Conservation (phyloP, 768 basidiomycete species). For the Mycena filopes region DNA sequence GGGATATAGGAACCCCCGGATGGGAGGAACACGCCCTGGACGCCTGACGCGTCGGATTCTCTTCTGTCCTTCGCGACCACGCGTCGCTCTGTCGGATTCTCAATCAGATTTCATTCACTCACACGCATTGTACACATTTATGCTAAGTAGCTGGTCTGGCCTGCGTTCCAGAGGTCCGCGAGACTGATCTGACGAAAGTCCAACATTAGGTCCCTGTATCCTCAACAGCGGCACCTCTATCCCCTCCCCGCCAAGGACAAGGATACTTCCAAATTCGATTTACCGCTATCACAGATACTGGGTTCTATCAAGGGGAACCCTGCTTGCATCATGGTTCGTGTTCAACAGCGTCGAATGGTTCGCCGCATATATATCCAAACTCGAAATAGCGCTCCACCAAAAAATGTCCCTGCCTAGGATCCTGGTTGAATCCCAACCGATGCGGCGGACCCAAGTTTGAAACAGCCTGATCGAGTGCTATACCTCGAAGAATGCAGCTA, state of each 20-base stretch:
- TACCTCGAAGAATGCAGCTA: constrained; percentile 27
- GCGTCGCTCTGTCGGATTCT: constrained; percentile 7
- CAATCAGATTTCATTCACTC: constrained; percentile 11
- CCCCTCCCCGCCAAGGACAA: constrained; percentile 18
- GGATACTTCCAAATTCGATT: constrained; percentile 22
- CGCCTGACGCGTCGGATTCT: constrained; percentile 14
- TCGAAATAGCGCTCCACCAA: constrained; percentile 19
- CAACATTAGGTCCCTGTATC: neutral
- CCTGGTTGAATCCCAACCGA: too few species aligned
- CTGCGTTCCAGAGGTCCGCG: too few species aligned
- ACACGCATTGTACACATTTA: constrained; percentile 13
- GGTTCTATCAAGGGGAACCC: constrained; percentile 18
- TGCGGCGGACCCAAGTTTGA: constrained; percentile 10
- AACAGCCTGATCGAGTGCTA: neutral
- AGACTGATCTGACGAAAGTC: neutral
- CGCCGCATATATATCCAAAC: too few species aligned
- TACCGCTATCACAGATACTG: constrained; percentile 14
- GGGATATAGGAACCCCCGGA: constrained; percentile 24
- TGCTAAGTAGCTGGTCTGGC: too few species aligned
- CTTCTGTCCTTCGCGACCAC: constrained; percentile 10
- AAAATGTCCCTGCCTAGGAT: constrained; percentile 17
- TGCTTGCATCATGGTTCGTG: constrained; percentile 21
- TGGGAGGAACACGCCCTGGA: constrained; percentile 22
- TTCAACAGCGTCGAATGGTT: too few species aligned
- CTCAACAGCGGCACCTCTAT: constrained; percentile 2